Base-by-base conservation (phyloP, 768 basidiomycete species). In the Boletus fagicola region DNA sequence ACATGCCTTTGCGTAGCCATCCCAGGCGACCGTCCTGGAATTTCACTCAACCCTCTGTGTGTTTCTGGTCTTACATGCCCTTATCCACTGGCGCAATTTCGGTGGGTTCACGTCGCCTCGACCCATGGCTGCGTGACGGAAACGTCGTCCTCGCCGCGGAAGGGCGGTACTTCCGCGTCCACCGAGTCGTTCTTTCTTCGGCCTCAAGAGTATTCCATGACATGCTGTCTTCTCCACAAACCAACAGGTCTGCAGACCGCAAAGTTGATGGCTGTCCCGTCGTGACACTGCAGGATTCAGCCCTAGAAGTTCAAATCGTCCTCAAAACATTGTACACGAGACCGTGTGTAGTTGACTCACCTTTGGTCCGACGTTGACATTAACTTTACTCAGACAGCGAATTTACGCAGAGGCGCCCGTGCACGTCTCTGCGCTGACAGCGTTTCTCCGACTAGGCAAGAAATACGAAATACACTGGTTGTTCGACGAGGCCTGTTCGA, bases 181-280 rank as follows among this genome's bases (percentile, higher is more conserved):
- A 67, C 40, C 40, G 63, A 28, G 39, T 60, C 7, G 60, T 67
- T 9, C 60, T 68, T 45, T 65, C 66, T 49, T 65, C 66, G 0
- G 63, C 63, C 30, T 67, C 65, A 0, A 56, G 63, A 53, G 49
- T 67, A 11, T 65, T 67, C 51, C 63, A 55, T 10, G 58, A 48
- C 54, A 65, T 68, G 58, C 16, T 67, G 13, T 56, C 60, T 28
- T 47, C 54, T 30, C 39, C 18, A 8, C 63, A 65, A 51, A 5
- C 35, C 51, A 54, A 49, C 10, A 60, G 6, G 54, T 51, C 60
- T 8, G 5, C 48, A 16, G 58, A 62, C 31, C 60, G 58, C 49
- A 65, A 46, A 44, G 31, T 65, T 13, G 65, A 67, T n/a, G 65
- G 65, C 3, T 67, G 65, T 55, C 58, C 65, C n/a, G 65, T 67